phyloP scores from a whole-genome alignment of 306 rosid genomes.

The Astragalus glycyphyllos region DNA sequence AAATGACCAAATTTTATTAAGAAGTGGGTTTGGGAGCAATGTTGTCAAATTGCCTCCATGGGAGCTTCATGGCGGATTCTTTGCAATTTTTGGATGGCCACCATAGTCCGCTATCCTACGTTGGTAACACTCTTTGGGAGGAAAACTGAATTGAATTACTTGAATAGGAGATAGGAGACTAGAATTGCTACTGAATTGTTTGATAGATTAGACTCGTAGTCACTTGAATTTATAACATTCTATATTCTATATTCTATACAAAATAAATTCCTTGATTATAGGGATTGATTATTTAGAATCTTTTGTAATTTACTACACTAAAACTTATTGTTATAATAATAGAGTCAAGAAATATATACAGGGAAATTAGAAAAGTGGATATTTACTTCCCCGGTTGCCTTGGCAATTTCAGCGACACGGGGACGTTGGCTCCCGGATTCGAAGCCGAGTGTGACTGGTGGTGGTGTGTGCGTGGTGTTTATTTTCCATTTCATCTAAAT shows the following conservation, averaged over 20 bases:
- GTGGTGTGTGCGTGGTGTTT: too few species aligned
- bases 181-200: background rate
- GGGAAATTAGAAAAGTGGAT: background rate
- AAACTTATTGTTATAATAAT: background rate
- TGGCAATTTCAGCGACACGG: too few species aligned
- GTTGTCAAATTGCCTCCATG: too few species aligned
- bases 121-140: background rate
- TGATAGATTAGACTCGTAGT: constrained; percentile 8
- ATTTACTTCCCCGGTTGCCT: too few species aligned
- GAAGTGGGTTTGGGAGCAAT: background rate
- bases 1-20: background rate
- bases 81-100: too few species aligned
- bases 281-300: background rate
- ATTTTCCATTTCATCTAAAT: too few species aligned
- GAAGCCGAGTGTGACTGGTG: too few species aligned
- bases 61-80: too few species aligned
- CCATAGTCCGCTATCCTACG: too few species aligned
- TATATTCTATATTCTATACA: too few species aligned
- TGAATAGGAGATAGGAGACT: background rate
- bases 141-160: background rate
- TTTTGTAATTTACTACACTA: background rate
- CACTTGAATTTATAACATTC: background rate
- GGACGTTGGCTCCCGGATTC: too few species aligned
- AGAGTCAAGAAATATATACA: background rate
- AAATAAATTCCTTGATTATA: background rate